These are phyloP conservation scores for Ogataea pignaliae DNA, from an alignment of 805 yeast species.

Conservation along the genomic window DNA sequence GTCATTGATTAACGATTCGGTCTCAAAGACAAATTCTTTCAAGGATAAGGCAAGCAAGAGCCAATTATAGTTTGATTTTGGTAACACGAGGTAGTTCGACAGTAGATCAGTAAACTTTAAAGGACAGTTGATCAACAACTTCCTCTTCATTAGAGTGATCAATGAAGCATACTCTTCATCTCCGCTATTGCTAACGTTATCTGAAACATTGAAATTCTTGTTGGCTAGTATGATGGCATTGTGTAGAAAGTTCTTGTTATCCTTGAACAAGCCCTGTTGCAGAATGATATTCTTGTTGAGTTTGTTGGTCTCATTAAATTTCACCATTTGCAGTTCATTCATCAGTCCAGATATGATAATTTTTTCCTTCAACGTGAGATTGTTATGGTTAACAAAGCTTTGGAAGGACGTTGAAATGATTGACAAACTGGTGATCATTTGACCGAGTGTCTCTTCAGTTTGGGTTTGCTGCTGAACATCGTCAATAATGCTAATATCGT, in stretches of 20 bases:
- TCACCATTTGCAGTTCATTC: conserved; percentile 30
- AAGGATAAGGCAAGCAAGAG: conserved; percentile 40
- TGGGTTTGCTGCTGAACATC: background rate
- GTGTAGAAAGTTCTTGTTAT: conserved; percentile 42
- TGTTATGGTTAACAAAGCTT: conserved; percentile 13
- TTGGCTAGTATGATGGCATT: conserved; percentile 51
- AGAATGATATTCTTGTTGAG: conserved; percentile 16
- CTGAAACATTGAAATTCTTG: conserved; percentile 32
- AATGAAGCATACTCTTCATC: conserved; percentile 27
- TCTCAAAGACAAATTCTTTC: conserved; percentile 36
- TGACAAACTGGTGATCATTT: conserved; percentile 22
- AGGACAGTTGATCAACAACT: conserved; percentile 47
- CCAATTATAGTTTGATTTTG: conserved; percentile 39
- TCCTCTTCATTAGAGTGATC: conserved; percentile 42
- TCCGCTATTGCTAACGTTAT: conserved; percentile 17
- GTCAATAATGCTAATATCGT: conserved; percentile 6
- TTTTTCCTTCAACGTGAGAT: conserved; percentile 19
- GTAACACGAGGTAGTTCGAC: conserved; percentile 42
- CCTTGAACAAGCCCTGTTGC: conserved; percentile 26
- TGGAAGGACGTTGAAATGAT: conserved; percentile 20
- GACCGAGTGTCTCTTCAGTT: conserved; percentile 15
- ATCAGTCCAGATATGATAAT: conserved; percentile 28
- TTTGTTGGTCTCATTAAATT: conserved; percentile 26
- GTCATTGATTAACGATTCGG: conserved; percentile 20
- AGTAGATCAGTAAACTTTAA: conserved; percentile 44